These are phyloP conservation scores for Fusarium circinatum DNA, from an alignment of 2,329 filamentous ascomycete species.

Conservation along the genomic window DNA sequence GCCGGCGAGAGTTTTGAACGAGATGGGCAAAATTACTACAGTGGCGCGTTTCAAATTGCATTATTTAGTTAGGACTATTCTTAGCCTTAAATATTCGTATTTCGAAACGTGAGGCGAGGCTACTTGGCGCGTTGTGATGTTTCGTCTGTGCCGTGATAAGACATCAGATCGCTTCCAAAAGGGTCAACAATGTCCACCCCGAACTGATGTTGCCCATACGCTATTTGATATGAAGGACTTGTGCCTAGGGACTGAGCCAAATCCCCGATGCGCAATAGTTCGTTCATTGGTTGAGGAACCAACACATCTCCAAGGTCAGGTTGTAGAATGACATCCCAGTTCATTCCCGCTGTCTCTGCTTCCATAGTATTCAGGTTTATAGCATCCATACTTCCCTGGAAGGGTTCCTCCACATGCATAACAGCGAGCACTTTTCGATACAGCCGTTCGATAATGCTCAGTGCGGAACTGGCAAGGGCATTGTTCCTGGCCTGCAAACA, in stretches of 20 bases:
- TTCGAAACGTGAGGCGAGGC: fast-evolving
- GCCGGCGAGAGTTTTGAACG: fast-evolving
- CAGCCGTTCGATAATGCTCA: not conserved
- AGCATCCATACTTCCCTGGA: fast-evolving
- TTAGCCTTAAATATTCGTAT: fast-evolving
- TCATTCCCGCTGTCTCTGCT: fast-evolving
- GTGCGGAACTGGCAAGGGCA: not conserved
- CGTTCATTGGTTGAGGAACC: not conserved
- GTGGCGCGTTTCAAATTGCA: fast-evolving
- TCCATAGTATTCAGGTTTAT: fast-evolving
- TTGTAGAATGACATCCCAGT: not conserved
- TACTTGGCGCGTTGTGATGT: not conserved
- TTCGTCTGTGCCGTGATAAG: not conserved
- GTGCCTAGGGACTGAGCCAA: not conserved
- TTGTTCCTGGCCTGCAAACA: not conserved
- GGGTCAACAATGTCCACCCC: fast-evolving
- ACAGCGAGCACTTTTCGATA: not conserved
- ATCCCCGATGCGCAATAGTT: not conserved
- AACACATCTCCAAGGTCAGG: not conserved
- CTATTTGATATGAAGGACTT: not conserved
- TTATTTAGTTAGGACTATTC: too few relatives aligned
- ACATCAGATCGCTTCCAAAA: not conserved
- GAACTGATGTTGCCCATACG: not conserved
- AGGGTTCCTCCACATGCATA: not conserved
- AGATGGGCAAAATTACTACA: fast-evolving